A percentile compares a stretch with the other conserved stretches of the same genome.
Evolutionary conservation across 345 rosid genomes (phyloP).

Genomic region (Eutrema heterophyllum): DNA sequence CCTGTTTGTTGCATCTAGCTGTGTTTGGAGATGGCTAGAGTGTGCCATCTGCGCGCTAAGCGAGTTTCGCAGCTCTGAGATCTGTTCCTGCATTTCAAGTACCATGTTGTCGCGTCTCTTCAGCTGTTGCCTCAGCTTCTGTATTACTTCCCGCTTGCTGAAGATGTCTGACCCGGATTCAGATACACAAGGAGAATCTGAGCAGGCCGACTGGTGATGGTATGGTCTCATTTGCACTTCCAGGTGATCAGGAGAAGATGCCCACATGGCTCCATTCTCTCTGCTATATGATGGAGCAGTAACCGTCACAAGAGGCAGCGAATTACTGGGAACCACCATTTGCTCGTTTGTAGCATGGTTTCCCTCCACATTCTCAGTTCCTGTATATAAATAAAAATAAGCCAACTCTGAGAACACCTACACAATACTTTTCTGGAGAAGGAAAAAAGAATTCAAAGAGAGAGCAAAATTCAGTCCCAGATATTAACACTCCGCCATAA

Average conservation of each 20-base stretch:
- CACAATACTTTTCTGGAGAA: neutral
- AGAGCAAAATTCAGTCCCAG: neutral
- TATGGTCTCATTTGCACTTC: slow-evolving; percentile 76
- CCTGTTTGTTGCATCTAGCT: slow-evolving; percentile 64
- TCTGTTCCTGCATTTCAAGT: slow-evolving; percentile 97
- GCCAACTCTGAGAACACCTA: slow-evolving; percentile 6
- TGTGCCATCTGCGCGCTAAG: slow-evolving; percentile 56
- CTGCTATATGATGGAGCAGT: slow-evolving; percentile 51
- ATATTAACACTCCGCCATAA: neutral
- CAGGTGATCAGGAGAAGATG: slow-evolving; percentile 66
- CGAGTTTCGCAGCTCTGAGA: slow-evolving; percentile 63
- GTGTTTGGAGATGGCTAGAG: slow-evolving; percentile 68
- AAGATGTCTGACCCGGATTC: slow-evolving; percentile 97
- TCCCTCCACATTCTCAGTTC: slow-evolving; percentile 45
- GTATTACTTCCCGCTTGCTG: slow-evolving; percentile 89
- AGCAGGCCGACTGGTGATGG: slow-evolving; percentile 76
- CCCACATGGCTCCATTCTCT: slow-evolving; percentile 72
- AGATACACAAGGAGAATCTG: slow-evolving; percentile 92
- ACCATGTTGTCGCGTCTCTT: slow-evolving; percentile 95
- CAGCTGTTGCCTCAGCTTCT: slow-evolving; percentile 86
- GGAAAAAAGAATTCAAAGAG: neutral
- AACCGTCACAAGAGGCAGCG: slow-evolving; percentile 73
- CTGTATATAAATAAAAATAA: slow-evolving; percentile 29
- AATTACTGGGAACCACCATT: slow-evolving; percentile 44
- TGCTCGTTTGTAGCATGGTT: slow-evolving; percentile 41